Conservation (phyloP, 305 asterid species). For the Galium porrigens region DNA sequence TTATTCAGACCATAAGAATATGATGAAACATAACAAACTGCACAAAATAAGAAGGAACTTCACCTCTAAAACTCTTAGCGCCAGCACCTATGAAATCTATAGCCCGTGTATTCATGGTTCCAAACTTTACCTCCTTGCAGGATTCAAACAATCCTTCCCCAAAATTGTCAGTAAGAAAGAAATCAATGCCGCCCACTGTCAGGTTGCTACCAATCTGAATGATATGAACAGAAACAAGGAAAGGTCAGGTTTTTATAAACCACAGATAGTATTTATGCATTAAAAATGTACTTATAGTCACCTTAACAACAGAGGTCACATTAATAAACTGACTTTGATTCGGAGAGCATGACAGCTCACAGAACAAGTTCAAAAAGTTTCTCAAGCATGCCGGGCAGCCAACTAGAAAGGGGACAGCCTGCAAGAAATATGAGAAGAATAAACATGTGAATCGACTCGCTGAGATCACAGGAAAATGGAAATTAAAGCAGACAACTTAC, state of each 20-base stretch:
- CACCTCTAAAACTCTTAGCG: slow-evolving; percentile 74
- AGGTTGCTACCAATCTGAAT: slow-evolving; percentile 52
- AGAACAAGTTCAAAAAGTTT: slow-evolving; percentile 90
- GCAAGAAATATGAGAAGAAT: slow-evolving; percentile 33
- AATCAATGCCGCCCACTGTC: slow-evolving; percentile 76
- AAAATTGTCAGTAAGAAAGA: slow-evolving; percentile 51
- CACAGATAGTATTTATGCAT: neutral
- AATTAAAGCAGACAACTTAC: slow-evolving; percentile 30
- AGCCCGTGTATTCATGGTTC: slow-evolving; percentile 94
- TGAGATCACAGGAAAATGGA: neutral
- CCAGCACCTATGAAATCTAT: slow-evolving; percentile 95
- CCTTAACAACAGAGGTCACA: slow-evolving; percentile 70
- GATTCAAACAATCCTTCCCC: slow-evolving; percentile 80
- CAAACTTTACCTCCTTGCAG: slow-evolving; percentile 94
- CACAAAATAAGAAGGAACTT: neutral
- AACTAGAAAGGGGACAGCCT: slow-evolving; percentile 97
- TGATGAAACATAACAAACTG: neutral
- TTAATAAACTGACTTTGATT: slow-evolving; percentile 93
- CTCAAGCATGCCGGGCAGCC: slow-evolving; percentile 99
- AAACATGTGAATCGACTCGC: slow-evolving; percentile 14
- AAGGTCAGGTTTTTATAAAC: slow-evolving; percentile 1
- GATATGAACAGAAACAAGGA: neutral
- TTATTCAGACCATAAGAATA: slow-evolving; percentile 1
- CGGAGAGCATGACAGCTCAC: slow-evolving; percentile 97
- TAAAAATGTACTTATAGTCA: slow-evolving; percentile 19